Evolutionary conservation across 176 grass and related monocot species (phyloP).

Genomic region (Musa beccarii): DNA sequence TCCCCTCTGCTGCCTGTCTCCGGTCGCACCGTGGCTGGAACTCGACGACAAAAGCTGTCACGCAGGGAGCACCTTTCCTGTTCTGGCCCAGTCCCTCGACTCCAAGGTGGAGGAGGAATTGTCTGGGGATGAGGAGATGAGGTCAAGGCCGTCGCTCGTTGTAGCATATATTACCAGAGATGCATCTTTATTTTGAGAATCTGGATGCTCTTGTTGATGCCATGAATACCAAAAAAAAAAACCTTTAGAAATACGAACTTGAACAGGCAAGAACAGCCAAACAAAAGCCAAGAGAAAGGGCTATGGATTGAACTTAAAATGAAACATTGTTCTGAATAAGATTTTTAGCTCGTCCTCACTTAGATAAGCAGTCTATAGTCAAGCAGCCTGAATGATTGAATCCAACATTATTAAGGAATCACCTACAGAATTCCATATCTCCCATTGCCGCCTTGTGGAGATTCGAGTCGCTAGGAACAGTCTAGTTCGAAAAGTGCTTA

Average conservation of each 20-base stretch:
- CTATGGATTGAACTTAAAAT: no score
- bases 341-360: no score
- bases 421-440: no score
- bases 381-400: no score
- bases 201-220: not conserved
- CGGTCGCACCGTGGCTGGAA: constrained; percentile 12
- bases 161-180: not conserved
- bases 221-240: not conserved
- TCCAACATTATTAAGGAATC: no score
- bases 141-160: not conserved
- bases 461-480: no score
- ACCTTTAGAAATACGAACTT: not conserved
- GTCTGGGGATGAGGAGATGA: constrained; percentile 24
- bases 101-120: constrained; percentile 22
- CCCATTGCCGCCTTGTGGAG: no score
- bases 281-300: no score
- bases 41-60: constrained; percentile 11
- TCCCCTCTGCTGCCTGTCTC: constrained; percentile 4
- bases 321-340: no score
- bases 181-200: not conserved
- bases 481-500: no score
- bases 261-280: no score
- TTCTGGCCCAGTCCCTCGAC: constrained; percentile 51
- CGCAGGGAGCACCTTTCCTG: constrained; percentile 38
- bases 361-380: no score